These are phyloP conservation scores for Murraya koenigii DNA, from an alignment of 345 rosid species.

Conservation along the genomic window DNA sequence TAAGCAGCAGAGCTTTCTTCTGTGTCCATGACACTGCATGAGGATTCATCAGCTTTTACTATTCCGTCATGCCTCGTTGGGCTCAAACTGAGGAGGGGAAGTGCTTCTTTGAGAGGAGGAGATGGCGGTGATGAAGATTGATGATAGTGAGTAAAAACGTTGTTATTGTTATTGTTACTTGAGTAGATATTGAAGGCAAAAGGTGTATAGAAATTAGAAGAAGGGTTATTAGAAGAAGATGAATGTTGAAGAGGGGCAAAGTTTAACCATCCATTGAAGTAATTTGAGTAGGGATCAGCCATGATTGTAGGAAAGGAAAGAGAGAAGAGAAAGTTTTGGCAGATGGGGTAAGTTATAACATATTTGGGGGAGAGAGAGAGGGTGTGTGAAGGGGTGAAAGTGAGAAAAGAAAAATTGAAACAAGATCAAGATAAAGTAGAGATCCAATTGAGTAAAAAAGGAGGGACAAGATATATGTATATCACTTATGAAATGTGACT, in stretches of 20 bases:
- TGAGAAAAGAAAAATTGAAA: conserved; percentile 8
- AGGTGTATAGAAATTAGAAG: conserved; percentile 28
- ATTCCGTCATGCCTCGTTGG: conserved; percentile 50
- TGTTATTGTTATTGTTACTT: conserved; percentile 17
- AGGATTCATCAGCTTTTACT: conserved; percentile 12
- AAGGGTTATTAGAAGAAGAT: conserved; percentile 30
- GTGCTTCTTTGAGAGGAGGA: conserved; percentile 83
- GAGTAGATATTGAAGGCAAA: conserved; percentile 29
- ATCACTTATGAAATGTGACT: conserved; percentile 46
- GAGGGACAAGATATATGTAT: conserved; percentile 39
- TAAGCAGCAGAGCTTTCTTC: conserved; percentile 29
- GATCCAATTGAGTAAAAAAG: conserved; percentile 35
- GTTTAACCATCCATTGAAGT: conserved; percentile 51
- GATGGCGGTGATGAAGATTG: conserved; percentile 44
- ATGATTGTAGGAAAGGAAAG: conserved; percentile 32
- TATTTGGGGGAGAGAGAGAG: conserved; percentile 3
- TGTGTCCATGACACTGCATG: conserved; percentile 41
- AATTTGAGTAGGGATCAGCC: conserved; percentile 62
- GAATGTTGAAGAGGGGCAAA: conserved; percentile 32
- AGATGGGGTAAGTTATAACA: conserved; percentile 25
- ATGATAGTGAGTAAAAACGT: conserved; percentile 14
- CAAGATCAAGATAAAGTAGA: conserved; percentile 20
- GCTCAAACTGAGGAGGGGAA: conserved; percentile 81
- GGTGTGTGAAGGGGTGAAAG: conserved; percentile 15
- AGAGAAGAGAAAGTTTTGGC: conserved; percentile 13